Evolutionary conservation across 495 filamentous ascomycete species (phyloP).

Genomic region (Hypoxylon intermedium): DNA sequence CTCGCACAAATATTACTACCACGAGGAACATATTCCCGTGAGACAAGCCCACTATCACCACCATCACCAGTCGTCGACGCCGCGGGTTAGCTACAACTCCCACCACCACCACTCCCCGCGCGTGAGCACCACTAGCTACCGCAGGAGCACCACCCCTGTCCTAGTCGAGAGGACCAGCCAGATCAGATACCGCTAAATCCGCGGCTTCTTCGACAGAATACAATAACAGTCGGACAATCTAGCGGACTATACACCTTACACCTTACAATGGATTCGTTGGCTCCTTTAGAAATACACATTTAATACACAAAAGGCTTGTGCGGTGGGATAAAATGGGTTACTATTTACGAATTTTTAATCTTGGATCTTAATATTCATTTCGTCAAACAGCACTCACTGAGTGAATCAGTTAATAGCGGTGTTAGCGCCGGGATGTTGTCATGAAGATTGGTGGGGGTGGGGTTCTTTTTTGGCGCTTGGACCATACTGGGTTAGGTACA

Average conservation of each 20-base stretch:
- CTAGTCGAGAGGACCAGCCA: conserved; percentile 47
- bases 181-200: conserved; percentile 32
- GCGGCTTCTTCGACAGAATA: no score
- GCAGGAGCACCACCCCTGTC: conserved; percentile 39
- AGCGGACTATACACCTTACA: no score
- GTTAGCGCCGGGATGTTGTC: no score
- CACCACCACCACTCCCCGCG: conserved; percentile 47
- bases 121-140: conserved; percentile 45
- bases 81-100: conserved; percentile 35
- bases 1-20: conserved; percentile 56
- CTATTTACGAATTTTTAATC: no score
- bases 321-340: no score
- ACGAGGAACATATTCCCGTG: conserved; percentile 55
- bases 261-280: no score
- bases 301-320: no score
- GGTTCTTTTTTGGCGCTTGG: conserved; percentile 1
- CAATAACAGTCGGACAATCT: no score
- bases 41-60: conserved; percentile 39
- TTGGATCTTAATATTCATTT: conserved; percentile 3
- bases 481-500: not conserved
- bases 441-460: conserved; percentile 5
- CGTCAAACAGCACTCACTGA: not conserved
- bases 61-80: conserved; percentile 37
- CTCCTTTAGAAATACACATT: no score
- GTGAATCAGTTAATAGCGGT: no score